A percentile compares a stretch with the other conserved stretches of the same genome.
These are phyloP conservation scores for Neonectria hederae DNA, from an alignment of 2,329 filamentous ascomycete species.

Conservation along the genomic window DNA sequence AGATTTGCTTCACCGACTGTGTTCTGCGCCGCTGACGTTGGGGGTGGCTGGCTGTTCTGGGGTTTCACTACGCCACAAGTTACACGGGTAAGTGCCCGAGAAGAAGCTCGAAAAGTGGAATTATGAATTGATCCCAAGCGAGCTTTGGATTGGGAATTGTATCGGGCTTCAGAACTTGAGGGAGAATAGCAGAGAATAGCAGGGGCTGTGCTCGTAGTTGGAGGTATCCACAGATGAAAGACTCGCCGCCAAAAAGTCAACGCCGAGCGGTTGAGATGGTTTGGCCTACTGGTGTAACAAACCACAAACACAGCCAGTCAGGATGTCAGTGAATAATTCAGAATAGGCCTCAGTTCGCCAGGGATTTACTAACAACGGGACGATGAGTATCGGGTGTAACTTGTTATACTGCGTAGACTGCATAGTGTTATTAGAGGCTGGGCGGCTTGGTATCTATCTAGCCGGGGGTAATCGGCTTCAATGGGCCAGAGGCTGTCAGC, in stretches of 20 bases:
- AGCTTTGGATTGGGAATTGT: neutral
- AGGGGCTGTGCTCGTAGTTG: neutral
- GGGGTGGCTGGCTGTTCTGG: neutral
- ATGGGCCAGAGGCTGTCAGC: neutral
- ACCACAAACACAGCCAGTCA: neutral
- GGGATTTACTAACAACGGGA: neutral
- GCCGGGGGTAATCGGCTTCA: neutral
- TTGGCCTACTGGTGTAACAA: neutral
- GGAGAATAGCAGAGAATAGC: too few species aligned
- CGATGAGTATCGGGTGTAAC: neutral
- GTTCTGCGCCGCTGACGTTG: slow-evolving; percentile 6
- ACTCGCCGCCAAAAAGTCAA: neutral
- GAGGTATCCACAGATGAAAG: neutral
- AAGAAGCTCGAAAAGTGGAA: neutral
- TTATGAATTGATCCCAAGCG: neutral
- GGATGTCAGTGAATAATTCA: neutral
- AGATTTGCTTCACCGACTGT: neutral
- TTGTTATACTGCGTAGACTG: too few species aligned
- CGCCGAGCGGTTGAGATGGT: neutral
- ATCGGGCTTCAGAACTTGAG: neutral
- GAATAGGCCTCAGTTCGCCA: neutral
- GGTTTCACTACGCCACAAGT: neutral
- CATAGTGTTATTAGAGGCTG: neutral
- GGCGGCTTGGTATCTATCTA: neutral
- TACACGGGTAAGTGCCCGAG: neutral